Evolutionary conservation across 1,139 yeast species (phyloP).

Genomic region (Hyphopichia khmerensis): DNA sequence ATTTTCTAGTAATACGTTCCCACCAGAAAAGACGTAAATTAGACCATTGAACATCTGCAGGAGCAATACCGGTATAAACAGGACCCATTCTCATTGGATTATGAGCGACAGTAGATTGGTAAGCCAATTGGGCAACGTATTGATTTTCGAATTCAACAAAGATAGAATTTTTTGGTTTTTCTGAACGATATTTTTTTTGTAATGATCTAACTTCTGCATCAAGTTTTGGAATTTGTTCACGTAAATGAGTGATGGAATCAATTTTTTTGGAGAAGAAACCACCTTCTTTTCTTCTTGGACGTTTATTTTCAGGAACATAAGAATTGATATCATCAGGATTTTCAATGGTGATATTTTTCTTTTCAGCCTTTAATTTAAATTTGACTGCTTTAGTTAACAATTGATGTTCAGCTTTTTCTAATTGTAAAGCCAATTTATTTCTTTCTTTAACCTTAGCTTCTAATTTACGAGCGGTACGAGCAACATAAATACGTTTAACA

Average conservation of each 20-base stretch:
- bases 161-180: slow-evolving; percentile 53
- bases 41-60: slow-evolving; percentile 64
- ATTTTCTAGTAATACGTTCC: slow-evolving; percentile 65
- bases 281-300: slow-evolving; percentile 68
- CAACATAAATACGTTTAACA: slow-evolving; percentile 71
- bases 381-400: slow-evolving; percentile 62
- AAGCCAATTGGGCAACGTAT: slow-evolving; percentile 69
- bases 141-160: slow-evolving; percentile 73
- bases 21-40: slow-evolving; percentile 81
- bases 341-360: slow-evolving; percentile 49
- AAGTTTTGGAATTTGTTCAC: slow-evolving; percentile 52
- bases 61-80: slow-evolving; percentile 55
- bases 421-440: slow-evolving; percentile 54
- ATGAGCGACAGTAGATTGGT: slow-evolving; percentile 57
- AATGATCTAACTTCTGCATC: slow-evolving; percentile 52
- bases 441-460: slow-evolving; percentile 60
- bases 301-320: slow-evolving; percentile 74
- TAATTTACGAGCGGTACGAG: slow-evolving; percentile 65
- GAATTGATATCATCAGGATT: slow-evolving; percentile 53
- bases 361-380: slow-evolving; percentile 61
- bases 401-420: slow-evolving; percentile 70
- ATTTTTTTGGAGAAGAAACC: slow-evolving; percentile 55
- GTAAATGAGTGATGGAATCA: slow-evolving; percentile 60
- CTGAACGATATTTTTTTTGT: slow-evolving; percentile 46
- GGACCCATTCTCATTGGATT: slow-evolving; percentile 52